A percentile compares a stretch with the other conserved stretches of the same genome.
Evolutionary conservation across 1,284 basidiomycete genomes (phyloP).

Genomic region (Trametes sp.): DNA sequence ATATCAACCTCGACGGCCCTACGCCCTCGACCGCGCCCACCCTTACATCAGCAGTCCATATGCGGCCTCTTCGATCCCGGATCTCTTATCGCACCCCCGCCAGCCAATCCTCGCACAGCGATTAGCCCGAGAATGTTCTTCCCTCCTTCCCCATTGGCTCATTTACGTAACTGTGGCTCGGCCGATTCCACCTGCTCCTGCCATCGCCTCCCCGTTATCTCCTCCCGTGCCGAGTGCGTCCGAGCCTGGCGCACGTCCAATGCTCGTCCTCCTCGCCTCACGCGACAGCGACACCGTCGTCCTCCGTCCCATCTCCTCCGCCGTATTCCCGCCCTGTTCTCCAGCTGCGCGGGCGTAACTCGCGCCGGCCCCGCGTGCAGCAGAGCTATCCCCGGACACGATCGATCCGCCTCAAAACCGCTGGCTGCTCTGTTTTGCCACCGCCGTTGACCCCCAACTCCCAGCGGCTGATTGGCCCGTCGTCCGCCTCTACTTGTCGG

Average conservation of each 20-base stretch:
- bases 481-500: not conserved
- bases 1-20: conserved; percentile 24
- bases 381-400: not conserved
- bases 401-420: conserved; percentile 6
- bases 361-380: not conserved
- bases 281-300: not conserved
- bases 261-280: not conserved
- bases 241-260: not conserved
- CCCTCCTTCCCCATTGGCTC: conserved; percentile 6
- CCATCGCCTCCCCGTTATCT: conserved; percentile 27
- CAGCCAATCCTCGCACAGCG: conserved; percentile 27
- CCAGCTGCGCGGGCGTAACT: not conserved
- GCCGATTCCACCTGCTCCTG: conserved; percentile 8
- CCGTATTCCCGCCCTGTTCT: not conserved
- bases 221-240: conserved; percentile 8
- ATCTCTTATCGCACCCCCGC: conserved; percentile 27
- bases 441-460: not conserved
- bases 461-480: conserved; percentile 12
- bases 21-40: conserved; percentile 4
- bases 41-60: conserved; percentile 28
- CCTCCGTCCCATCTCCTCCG: not conserved
- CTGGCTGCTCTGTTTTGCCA: not conserved
- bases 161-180: conserved; percentile 24
- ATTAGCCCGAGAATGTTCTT: conserved; percentile 26
- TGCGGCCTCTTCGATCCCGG: conserved; percentile 11